Percentiles rank a stretch among this genome's conserved stretches.
phyloP scores from a whole-genome alignment of 495 filamentous ascomycete genomes.

The Penicillium longicatenatum region DNA sequence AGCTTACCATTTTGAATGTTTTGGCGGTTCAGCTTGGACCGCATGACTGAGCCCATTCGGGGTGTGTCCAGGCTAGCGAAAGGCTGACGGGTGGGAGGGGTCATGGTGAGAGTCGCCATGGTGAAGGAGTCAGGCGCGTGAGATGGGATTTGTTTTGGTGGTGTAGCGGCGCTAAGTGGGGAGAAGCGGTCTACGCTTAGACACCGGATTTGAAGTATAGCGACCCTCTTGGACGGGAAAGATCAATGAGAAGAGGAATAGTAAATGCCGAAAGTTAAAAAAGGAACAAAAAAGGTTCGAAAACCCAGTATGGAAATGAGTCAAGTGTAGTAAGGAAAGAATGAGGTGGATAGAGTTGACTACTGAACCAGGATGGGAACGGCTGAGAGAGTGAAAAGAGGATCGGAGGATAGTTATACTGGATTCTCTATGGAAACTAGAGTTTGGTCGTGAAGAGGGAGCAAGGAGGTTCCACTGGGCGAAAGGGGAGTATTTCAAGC shows the following conservation, averaged over 20 bases:
- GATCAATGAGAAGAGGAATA: background rate
- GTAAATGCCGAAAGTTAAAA: background rate
- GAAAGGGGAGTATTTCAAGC: conserved; percentile 15
- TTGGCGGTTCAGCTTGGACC: conserved; percentile 49
- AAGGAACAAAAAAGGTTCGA: conserved; percentile 1
- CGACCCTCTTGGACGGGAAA: background rate
- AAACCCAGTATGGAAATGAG: background rate
- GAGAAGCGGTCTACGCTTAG: conserved; percentile 20
- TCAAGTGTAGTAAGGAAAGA: background rate
- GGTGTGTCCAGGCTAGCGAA: conserved; percentile 47
- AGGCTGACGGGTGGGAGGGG: conserved; percentile 43
- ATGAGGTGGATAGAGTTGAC: background rate
- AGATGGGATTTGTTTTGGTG: conserved; percentile 31
- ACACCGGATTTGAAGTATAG: background rate
- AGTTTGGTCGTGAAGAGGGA: conserved; percentile 7
- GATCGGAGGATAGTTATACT: background rate
- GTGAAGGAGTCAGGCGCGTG: conserved; percentile 14
- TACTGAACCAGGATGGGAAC: background rate
- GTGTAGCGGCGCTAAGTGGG: conserved; percentile 29
- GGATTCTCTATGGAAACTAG: background rate
- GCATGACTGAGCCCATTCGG: conserved; percentile 46
- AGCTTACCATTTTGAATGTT: conserved; percentile 59
- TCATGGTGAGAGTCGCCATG: conserved; percentile 49
- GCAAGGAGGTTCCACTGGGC: conserved; percentile 12
- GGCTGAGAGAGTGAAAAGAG: conserved; percentile 4